These are phyloP conservation scores for Pterothamnion heteromorphum DNA, from an alignment of 31 red algal species.

Conservation along the genomic window DNA sequence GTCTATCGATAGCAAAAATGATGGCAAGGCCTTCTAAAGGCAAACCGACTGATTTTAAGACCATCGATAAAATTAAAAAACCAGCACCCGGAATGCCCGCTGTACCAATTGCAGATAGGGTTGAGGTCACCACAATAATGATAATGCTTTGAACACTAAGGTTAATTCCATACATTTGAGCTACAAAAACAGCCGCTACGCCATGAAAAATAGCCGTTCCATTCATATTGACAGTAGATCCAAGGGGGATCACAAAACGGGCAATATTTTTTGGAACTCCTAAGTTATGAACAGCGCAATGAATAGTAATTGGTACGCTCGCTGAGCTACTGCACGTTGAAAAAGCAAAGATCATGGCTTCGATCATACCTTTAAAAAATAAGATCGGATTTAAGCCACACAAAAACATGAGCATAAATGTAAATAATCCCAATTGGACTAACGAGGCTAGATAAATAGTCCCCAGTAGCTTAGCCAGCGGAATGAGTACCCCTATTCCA, in stretches of 20 bases:
- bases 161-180: background rate
- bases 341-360: slow-evolving; percentile 8
- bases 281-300: background rate
- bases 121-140: background rate
- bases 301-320: background rate
- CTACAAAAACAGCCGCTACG: background rate
- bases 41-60: background rate
- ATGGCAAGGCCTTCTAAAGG: background rate
- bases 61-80: background rate
- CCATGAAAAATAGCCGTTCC: background rate
- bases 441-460: background rate
- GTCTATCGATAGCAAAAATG: slow-evolving; percentile 7
- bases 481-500: no score
- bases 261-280: background rate
- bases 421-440: background rate
- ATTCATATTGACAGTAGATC: slow-evolving; percentile 14
- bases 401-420: background rate
- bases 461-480: background rate
- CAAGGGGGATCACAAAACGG: background rate
- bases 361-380: background rate
- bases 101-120: background rate
- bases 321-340: background rate
- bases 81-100: background rate
- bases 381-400: background rate
- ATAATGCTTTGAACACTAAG: background rate